Base-by-base conservation (phyloP, 768 basidiomycete species). In the Mycena maculata region DNA sequence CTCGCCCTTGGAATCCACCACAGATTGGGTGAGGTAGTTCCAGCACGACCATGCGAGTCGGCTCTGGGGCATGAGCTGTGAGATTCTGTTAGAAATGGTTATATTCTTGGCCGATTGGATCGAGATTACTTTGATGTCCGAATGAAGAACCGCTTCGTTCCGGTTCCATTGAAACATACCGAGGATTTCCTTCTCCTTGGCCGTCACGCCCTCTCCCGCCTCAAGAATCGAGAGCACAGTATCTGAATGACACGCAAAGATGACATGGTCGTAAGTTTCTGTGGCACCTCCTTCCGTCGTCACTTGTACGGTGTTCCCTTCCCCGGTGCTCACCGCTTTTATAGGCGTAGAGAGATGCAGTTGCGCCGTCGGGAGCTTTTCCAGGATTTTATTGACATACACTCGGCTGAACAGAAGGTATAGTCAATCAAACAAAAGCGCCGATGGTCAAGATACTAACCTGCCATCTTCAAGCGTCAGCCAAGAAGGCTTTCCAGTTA, bases 191-290 rank as follows among this genome's bases (percentile, higher is more conserved):
- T 85, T 81, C 74, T 94, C 92, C 20, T 85, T 82, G 33, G 33
- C 55, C 2, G 85, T 86, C 16, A 85, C 76, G 1, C 83, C 84
- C 15, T 82, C 80, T 2, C 90, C 91, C 1, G 78, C 78, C 22
- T 81, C 77, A 4, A 89, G 77, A 12, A 89, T 85, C 3, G 74
- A 66, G 16, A 92, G 78, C 0, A 87, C 85, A 1, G 86, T 84
- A 71, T 93, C 89, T 1, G 91, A 90, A 75, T 93, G 92, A 65
- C 86, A 90, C 3, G 92, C 90, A 31, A 94, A 74, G 45, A 93
- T 89, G 52, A 94, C 89, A 74, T 89, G 88, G 75, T 93, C 91
- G 73, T 87, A 93, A 2, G 72, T 70, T 28, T 82, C 76, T 23
- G 76, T 77, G 30, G 79, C 74, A 0, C 88, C 90, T 9, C 75